Conservation (phyloP, 192 early-diverging fungal genomes). For the Linnemannia schmuckeri region DNA sequence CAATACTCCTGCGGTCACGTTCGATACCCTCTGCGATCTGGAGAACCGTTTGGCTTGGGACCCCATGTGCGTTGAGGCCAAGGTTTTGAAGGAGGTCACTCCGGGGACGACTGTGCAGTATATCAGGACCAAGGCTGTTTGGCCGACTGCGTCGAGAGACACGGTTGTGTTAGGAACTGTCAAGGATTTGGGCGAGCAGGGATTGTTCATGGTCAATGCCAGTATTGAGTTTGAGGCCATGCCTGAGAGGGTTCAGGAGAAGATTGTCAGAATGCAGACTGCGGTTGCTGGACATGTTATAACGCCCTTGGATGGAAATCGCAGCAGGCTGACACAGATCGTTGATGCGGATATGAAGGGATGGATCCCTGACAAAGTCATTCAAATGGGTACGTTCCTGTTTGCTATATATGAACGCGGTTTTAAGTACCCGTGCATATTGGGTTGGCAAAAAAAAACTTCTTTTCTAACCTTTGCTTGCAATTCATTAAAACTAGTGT, state of each 20-base stretch:
- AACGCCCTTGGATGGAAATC: conserved; percentile 21
- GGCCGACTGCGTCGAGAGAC: conserved; percentile 53
- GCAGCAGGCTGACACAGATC: conserved; percentile 29
- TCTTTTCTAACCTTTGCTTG: too few species aligned
- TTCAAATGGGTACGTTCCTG: conserved; percentile 48
- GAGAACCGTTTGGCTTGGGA: conserved; percentile 40
- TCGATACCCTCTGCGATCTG: conserved; percentile 46
- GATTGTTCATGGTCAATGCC: conserved; percentile 45
- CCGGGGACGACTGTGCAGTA: conserved; percentile 49
- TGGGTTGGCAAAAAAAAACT: too few species aligned
- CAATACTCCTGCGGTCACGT: conserved; percentile 45
- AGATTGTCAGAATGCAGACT: conserved; percentile 50
- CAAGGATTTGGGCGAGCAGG: conserved; percentile 32
- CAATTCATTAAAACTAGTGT: conserved; percentile 13
- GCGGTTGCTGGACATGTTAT: conserved; percentile 48
- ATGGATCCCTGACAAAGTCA: conserved; percentile 56
- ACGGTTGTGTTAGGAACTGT: conserved; percentile 42
- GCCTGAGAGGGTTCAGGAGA: conserved; percentile 48
- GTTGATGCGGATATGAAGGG: conserved; percentile 56
- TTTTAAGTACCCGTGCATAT: too few species aligned
- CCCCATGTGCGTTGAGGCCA: conserved; percentile 50
- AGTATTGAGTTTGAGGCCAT: conserved; percentile 36
- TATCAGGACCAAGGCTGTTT: conserved; percentile 51
- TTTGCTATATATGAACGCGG: neutral
- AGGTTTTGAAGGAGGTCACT: conserved; percentile 26